These are phyloP conservation scores for Eucalyptus albens DNA, from an alignment of 345 rosid genomes.

Conservation along the genomic window DNA sequence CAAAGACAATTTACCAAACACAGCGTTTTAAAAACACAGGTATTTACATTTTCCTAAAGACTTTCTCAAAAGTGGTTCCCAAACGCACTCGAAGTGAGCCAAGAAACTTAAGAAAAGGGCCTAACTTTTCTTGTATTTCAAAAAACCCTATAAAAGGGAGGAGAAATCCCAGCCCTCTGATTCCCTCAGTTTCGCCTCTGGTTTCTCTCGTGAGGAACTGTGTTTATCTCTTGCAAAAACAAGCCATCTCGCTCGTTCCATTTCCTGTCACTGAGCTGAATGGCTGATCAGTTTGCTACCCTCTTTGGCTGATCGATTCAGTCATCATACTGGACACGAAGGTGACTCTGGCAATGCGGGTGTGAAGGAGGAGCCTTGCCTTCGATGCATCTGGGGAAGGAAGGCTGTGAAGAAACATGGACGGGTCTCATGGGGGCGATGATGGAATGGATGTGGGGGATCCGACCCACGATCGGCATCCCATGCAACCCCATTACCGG, in stretches of 20 bases:
- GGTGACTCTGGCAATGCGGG: not conserved
- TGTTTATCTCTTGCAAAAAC: not conserved
- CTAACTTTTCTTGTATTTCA: not conserved
- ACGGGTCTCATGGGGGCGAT: slow-evolving; percentile 20
- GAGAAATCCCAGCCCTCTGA: not conserved
- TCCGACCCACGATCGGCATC: slow-evolving; percentile 8
- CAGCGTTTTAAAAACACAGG: too few relatives aligned
- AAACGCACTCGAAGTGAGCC: too few relatives aligned
- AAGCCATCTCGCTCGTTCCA: not conserved
- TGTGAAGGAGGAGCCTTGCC: not conserved
- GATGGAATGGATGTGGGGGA: slow-evolving; percentile 24
- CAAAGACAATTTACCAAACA: too few relatives aligned
- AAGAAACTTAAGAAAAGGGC: not conserved
- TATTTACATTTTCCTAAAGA: too few relatives aligned
- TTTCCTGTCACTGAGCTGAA: not conserved
- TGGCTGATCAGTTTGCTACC: not conserved
- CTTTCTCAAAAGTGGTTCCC: too few relatives aligned
- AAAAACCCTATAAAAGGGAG: not conserved
- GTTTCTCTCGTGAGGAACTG: not conserved
- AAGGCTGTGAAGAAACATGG: slow-evolving; percentile 9
- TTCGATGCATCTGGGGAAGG: not conserved
- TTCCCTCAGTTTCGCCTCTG: not conserved
- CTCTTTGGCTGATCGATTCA: not conserved
- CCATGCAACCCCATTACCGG: slow-evolving; percentile 25
- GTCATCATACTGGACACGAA: not conserved